Evolutionary conservation across 352 stramenopile genomes (phyloP).

Genomic region (Pythium pyrilobum): DNA sequence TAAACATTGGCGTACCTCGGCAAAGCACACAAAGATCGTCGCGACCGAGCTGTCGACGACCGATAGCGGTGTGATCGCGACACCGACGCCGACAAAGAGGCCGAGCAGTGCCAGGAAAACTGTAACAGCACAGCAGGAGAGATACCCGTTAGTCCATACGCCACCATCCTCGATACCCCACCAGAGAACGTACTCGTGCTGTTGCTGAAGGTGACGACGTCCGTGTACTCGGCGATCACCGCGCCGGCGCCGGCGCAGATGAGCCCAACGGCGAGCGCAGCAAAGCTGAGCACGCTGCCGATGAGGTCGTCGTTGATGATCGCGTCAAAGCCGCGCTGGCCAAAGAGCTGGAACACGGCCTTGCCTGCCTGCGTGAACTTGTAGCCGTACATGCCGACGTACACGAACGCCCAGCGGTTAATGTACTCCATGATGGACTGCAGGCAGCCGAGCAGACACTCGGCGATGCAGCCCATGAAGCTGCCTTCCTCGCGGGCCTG

Average conservation of each 20-base stretch:
- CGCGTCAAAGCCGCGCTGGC: slow-evolving; percentile 89
- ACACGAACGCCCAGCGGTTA: slow-evolving; percentile 93
- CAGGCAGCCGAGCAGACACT: slow-evolving; percentile 81
- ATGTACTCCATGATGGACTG: slow-evolving; percentile 90
- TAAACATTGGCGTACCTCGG: slow-evolving; percentile 36
- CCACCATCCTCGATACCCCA: background rate
- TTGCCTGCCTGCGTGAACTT: slow-evolving; percentile 92
- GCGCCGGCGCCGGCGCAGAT: slow-evolving; percentile 62
- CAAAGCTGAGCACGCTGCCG: slow-evolving; percentile 88
- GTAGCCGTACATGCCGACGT: slow-evolving; percentile 92
- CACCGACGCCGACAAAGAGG: slow-evolving; percentile 83
- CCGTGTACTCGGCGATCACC: slow-evolving; percentile 40
- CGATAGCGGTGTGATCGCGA: slow-evolving; percentile 87
- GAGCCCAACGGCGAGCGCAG: slow-evolving; percentile 84
- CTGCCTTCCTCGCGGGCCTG: slow-evolving; percentile 66
- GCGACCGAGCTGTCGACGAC: slow-evolving; percentile 93
- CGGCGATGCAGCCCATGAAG: slow-evolving; percentile 65
- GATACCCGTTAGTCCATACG: too few relatives aligned
- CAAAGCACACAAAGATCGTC: slow-evolving; percentile 97
- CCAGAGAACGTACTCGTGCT: slow-evolving; percentile 37
- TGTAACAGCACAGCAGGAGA: slow-evolving; percentile 8
- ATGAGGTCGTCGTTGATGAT: slow-evolving; percentile 97
- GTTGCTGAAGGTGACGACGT: slow-evolving; percentile 58
- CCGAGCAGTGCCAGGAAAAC: slow-evolving; percentile 77
- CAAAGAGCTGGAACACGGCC: slow-evolving; percentile 92